Evolutionary conservation across 2,329 filamentous ascomycete species (phyloP).

Genomic region (Xylariaceae sp.): DNA sequence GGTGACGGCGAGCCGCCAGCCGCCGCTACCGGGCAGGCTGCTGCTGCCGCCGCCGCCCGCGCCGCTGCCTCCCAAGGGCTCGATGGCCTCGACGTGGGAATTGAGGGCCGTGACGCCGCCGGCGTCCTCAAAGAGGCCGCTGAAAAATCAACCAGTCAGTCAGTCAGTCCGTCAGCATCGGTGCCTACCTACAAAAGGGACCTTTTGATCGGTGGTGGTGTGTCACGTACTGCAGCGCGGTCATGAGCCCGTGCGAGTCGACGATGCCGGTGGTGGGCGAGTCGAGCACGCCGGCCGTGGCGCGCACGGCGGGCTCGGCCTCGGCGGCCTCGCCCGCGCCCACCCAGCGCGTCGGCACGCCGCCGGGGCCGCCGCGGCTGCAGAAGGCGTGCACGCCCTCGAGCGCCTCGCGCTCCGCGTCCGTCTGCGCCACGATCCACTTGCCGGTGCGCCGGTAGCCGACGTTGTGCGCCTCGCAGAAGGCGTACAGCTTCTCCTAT

Average conservation of each 20-base stretch:
- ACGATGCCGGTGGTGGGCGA: constrained; percentile 83
- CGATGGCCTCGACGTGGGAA: constrained; percentile 56
- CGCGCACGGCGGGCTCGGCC: constrained; percentile 69
- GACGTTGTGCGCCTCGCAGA: constrained; percentile 62
- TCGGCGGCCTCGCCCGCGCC: constrained; percentile 49
- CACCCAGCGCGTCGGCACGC: constrained; percentile 68
- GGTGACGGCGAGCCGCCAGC: constrained; percentile 61
- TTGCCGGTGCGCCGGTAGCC: constrained; percentile 73
- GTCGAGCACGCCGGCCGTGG: constrained; percentile 68
- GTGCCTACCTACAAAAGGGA: no score
- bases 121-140: constrained; percentile 65
- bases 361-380: constrained; percentile 30
- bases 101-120: constrained; percentile 69
- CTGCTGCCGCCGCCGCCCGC: constrained; percentile 2
- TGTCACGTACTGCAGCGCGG: constrained; percentile 67
- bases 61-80: constrained; percentile 30
- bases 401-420: constrained; percentile 57
- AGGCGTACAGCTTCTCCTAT: constrained; percentile 68
- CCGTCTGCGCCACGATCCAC: constrained; percentile 88
- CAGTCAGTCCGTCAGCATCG: no score
- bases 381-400: constrained; percentile 43
- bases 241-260: constrained; percentile 80
- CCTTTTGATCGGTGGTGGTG: no score
- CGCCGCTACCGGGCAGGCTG: constrained; percentile 37
- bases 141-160: no score